A percentile compares a stretch with the other conserved stretches of the same genome.
phyloP scores from a whole-genome alignment of 108 stramenopile species.

The Mayamaea pseudoterrestris region DNA sequence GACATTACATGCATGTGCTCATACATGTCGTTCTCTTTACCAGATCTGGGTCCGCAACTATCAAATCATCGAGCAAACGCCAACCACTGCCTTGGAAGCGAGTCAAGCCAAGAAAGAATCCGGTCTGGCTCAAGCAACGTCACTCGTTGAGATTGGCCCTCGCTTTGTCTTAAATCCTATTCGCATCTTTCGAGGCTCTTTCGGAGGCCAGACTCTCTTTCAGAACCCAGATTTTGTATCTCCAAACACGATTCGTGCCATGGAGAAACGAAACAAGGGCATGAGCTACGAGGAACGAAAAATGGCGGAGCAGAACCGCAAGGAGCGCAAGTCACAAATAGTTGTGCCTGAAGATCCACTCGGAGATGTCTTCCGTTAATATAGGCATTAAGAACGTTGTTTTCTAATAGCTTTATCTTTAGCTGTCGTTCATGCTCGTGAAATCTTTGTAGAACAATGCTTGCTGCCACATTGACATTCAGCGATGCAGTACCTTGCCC shows the following conservation, averaged over 20 bases:
- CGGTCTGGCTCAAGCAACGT: constrained; percentile 64
- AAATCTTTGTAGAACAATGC: constrained; percentile 41
- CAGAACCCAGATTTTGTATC: constrained; percentile 87
- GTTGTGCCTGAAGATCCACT: constrained; percentile 77
- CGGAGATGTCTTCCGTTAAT: constrained; percentile 59
- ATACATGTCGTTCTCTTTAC: constrained; percentile 5
- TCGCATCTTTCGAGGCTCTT: constrained; percentile 92
- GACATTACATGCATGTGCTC: constrained; percentile 57
- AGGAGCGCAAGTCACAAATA: constrained; percentile 58
- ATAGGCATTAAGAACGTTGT: too few species aligned
- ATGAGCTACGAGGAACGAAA: constrained; percentile 63
- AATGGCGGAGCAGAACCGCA: constrained; percentile 60
- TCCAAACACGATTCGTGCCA: constrained; percentile 81
- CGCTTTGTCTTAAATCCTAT: constrained; percentile 96
- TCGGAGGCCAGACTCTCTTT: constrained; percentile 95
- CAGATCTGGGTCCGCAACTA: constrained; percentile 98
- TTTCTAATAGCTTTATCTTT: too few species aligned
- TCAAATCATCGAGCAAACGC: constrained; percentile 88
- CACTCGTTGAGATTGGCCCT: constrained; percentile 97
- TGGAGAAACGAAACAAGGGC: constrained; percentile 67
- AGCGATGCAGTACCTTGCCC: constrained; percentile 81
- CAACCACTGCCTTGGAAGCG: constrained; percentile 70
- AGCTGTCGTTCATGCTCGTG: constrained; percentile 3
- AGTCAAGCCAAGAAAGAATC: constrained; percentile 57
- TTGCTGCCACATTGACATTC: constrained; percentile 75